These are phyloP conservation scores for Coniosporium apollinis DNA, from an alignment of 495 filamentous ascomycete species.

Conservation along the genomic window DNA sequence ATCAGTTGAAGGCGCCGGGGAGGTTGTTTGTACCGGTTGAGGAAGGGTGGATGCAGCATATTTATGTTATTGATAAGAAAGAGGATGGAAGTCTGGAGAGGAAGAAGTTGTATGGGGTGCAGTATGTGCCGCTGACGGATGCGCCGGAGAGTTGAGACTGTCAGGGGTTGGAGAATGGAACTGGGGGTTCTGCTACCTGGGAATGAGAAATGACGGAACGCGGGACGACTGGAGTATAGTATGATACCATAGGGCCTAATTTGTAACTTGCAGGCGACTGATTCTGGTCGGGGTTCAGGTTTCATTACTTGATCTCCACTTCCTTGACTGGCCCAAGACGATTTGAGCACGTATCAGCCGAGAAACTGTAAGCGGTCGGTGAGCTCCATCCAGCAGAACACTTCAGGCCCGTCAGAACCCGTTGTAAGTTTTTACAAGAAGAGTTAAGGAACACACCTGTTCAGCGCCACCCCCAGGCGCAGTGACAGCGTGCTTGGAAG, in stretches of 20 bases:
- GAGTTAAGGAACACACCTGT: not conserved
- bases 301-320: not conserved
- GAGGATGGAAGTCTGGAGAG: slow-evolving; percentile 54
- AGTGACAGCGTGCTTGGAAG: too few species aligned
- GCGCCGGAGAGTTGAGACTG: slow-evolving; percentile 33
- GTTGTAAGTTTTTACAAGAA: not conserved
- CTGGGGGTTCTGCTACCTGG: too few species aligned
- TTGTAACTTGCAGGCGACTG: too few species aligned
- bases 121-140: slow-evolving; percentile 91
- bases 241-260: too few species aligned
- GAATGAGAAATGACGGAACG: too few species aligned
- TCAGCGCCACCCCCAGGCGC: not conserved
- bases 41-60: slow-evolving; percentile 46
- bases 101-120: slow-evolving; percentile 64
- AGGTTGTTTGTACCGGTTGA: slow-evolving; percentile 49
- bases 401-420: not conserved
- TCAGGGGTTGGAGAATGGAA: too few species aligned
- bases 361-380: not conserved
- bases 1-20: slow-evolving; percentile 66
- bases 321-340: not conserved
- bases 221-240: too few species aligned
- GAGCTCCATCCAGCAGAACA: not conserved
- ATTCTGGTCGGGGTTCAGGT: too few species aligned
- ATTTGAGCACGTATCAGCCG: not conserved
- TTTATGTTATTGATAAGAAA: slow-evolving; percentile 86